Evolutionary conservation across 2,329 filamentous ascomycete species (phyloP), one percentile per base, ranked within the genome.

Genomic region (Colletotrichum siamense): DNA sequence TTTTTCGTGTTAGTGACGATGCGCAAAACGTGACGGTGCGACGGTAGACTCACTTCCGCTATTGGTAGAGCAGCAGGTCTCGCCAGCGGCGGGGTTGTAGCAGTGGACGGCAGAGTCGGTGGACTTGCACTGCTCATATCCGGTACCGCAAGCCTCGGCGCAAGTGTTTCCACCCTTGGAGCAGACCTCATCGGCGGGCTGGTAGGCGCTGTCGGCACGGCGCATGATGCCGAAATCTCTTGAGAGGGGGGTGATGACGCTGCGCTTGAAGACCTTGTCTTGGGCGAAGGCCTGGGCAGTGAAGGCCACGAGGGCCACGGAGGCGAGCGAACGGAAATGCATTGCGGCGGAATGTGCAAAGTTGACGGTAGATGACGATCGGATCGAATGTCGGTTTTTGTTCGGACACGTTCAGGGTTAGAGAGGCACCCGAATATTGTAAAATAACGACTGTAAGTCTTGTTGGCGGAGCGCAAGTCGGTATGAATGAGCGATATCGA

Each of bases 61-160:
- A 79, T 85, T 86, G 79, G 90, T 88, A 57, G 87, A 85, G 82
- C 92, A 93, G 88, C 92, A 93, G 55, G 83, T 85, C 85, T 93
- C 88, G 75, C 87, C 85, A 34, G 83, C 84, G 18, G 79, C 77
- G 15, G 88, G 86, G 83, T 93, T 89, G 84, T 86, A 93, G 86
- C 92, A 94, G 86, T 93, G 91, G 65, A 89, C 85, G 71, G 87
- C 79, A 52, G 83, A 83, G 78, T 91, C 89, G 67, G 81, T 82
- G 28, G 89, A 89, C 34, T 86, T 79, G 84, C 91, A 92, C 77
- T 88, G 83, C 72, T 85, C 82, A 81, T 86, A 90, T 55, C 85
- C 87, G 57, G 85, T 77, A 65, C 91, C 91, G 82, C 91, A 92
- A 63, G 90, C 89, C 79, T 90, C 87, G 65, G 86, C 86, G 83